phyloP scores from a whole-genome alignment of 148 eudicot species.

The Silene latifolia region DNA sequence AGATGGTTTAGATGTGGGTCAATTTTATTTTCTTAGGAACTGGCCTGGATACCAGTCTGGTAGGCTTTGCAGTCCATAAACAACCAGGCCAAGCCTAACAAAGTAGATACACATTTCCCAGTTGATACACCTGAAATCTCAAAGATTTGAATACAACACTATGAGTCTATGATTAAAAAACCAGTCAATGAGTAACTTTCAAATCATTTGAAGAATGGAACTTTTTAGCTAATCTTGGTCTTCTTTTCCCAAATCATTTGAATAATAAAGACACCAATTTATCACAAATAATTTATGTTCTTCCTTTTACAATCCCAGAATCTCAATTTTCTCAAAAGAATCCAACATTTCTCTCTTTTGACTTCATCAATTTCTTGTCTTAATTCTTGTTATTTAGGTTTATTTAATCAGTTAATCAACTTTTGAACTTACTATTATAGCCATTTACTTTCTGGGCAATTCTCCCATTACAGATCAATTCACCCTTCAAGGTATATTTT shows the following conservation, averaged over 20 bases:
- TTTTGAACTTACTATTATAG: slow-evolving; percentile 1
- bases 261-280: no score
- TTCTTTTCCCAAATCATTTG: neutral
- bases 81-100: no score
- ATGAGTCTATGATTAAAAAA: no score
- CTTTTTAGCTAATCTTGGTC: neutral
- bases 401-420: neutral
- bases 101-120: no score
- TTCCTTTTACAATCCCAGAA: no score
- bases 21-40: no score
- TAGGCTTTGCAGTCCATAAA: no score
- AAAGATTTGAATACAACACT: neutral
- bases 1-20: no score
- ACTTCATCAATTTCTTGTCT: neutral
- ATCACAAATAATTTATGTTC: no score
- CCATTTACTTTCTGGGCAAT: slow-evolving; percentile 8
- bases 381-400: neutral
- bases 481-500: slow-evolving; percentile 19
- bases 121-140: no score
- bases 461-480: neutral
- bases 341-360: neutral
- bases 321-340: neutral
- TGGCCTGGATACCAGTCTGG: no score
- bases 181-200: neutral
- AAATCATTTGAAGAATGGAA: neutral